These are phyloP conservation scores for Pseudofabraea citricarpa DNA, from an alignment of 2,329 filamentous ascomycete species.

Conservation along the genomic window DNA sequence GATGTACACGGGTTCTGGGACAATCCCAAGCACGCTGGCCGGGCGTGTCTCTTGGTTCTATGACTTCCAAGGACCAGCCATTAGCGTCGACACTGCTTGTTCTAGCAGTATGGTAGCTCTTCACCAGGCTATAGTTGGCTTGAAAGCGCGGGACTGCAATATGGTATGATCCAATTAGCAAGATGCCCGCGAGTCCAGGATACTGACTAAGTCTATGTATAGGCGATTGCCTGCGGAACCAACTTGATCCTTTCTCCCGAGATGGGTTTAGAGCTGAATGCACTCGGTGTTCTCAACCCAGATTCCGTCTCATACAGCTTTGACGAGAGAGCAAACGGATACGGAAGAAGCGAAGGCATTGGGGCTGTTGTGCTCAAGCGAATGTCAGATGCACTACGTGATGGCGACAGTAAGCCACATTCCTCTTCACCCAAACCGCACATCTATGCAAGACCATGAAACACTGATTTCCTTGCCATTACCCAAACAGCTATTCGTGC, in stretches of 20 bases:
- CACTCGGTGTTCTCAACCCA: slow-evolving; percentile 38
- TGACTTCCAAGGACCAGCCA: slow-evolving; percentile 42
- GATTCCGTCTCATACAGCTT: slow-evolving; percentile 39
- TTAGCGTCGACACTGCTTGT: slow-evolving; percentile 40
- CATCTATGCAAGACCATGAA: no score
- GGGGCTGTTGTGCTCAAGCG: slow-evolving; percentile 54
- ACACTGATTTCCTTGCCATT: no score
- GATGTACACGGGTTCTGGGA: slow-evolving; percentile 20
- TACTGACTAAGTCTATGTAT: no score
- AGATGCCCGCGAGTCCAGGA: no score
- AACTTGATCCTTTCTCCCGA: slow-evolving; percentile 4
- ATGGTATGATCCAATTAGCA: no score
- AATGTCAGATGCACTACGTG: slow-evolving; percentile 48
- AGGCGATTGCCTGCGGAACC: slow-evolving; percentile 1
- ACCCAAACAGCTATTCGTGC: slow-evolving; percentile 49
- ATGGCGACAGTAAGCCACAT: no score
- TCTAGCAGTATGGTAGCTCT: slow-evolving; percentile 49
- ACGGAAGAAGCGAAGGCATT: slow-evolving; percentile 57
- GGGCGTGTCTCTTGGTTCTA: slow-evolving; percentile 50
- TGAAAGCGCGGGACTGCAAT: background rate
- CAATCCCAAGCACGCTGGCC: slow-evolving; percentile 36
- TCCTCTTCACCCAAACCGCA: no score
- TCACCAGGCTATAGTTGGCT: slow-evolving; percentile 36
- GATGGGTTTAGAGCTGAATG: background rate
- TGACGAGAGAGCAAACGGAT: slow-evolving; percentile 55